Evolutionary conservation across 768 basidiomycete genomes (phyloP).

Genomic region (Leccinum obscurum): DNA sequence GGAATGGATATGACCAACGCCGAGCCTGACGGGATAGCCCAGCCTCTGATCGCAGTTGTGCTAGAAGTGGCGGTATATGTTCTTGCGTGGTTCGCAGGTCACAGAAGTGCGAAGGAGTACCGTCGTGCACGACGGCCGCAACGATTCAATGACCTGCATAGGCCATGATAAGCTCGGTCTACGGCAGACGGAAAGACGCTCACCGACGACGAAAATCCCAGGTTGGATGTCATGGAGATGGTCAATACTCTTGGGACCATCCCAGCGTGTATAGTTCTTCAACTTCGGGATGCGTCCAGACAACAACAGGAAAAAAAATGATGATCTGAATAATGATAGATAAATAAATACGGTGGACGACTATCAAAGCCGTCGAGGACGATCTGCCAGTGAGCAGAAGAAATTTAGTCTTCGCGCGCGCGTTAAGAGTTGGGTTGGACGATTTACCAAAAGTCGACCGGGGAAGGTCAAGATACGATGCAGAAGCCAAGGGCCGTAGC

Average conservation of each 20-base stretch:
- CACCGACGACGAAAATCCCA: constrained; percentile 26
- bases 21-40: background rate
- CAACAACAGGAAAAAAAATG: background rate
- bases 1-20: background rate
- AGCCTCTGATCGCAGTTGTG: constrained; percentile 28
- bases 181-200: constrained; percentile 2
- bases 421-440: background rate
- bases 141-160: constrained; percentile 77
- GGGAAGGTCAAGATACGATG: background rate
- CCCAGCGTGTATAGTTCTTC: background rate
- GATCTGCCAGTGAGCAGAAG: background rate
- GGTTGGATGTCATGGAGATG: background rate
- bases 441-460: background rate
- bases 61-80: constrained; percentile 41
- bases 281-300: background rate
- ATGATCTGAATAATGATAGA: constrained; percentile 15
- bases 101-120: constrained; percentile 75
- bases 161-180: background rate
- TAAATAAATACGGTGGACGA: constrained; percentile 1
- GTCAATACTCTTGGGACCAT: background rate
- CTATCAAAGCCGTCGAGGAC: constrained; percentile 11
- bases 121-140: constrained; percentile 76
- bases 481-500: background rate
- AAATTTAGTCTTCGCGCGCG: background rate
- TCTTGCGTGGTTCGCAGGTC: constrained; percentile 57